phyloP scores from a whole-genome alignment of 2,329 filamentous ascomycete genomes.

The Aspergillus alliaceus region DNA sequence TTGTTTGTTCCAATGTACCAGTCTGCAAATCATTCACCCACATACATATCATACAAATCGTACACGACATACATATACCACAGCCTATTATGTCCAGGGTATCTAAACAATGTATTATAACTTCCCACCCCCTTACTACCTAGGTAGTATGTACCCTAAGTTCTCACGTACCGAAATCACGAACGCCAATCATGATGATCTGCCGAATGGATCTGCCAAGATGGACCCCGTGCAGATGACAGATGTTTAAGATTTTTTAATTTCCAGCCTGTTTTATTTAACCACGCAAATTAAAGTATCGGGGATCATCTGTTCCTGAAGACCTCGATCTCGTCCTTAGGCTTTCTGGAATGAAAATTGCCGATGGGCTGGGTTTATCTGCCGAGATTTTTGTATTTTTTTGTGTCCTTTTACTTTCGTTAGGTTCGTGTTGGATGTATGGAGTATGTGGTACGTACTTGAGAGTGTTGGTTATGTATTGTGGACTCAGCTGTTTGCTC shows the following conservation, averaged over 20 bases:
- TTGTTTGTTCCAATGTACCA: too few relatives aligned
- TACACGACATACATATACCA: background rate
- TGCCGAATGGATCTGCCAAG: constrained; percentile 39
- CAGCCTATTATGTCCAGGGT: background rate
- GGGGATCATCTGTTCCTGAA: constrained; percentile 14
- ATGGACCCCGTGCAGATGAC: constrained; percentile 37
- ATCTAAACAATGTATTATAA: background rate
- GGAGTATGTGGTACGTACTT: too few relatives aligned
- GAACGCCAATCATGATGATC: constrained; percentile 36
- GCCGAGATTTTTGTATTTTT: background rate
- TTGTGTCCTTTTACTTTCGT: background rate
- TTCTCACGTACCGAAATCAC: constrained; percentile 19
- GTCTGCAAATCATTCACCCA: background rate
- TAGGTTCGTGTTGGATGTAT: background rate
- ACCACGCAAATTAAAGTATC: constrained; percentile 8
- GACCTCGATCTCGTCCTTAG: background rate
- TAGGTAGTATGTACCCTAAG: too few relatives aligned
- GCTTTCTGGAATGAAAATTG: background rate
- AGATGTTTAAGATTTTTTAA: constrained; percentile 19
- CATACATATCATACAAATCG: background rate
- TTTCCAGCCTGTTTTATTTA: too few relatives aligned
- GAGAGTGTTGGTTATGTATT: background rate
- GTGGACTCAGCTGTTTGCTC: too few relatives aligned
- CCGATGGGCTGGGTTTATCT: background rate
- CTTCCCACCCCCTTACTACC: background rate